Evolutionary conservation across 1,139 yeast genomes (phyloP).

Genomic region (Suhomyces anneliseae): DNA sequence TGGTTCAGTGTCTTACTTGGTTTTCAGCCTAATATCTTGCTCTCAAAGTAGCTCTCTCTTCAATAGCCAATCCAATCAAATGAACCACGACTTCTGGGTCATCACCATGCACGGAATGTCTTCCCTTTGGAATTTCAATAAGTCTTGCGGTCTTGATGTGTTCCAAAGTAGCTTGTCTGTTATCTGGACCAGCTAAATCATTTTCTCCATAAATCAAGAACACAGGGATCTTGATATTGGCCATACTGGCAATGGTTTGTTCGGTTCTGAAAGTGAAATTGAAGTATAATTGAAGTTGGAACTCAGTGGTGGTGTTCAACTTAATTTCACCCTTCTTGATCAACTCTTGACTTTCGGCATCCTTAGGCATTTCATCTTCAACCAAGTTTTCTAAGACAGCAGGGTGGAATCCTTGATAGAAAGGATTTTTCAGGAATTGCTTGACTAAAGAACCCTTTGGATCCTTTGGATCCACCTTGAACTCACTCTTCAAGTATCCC

Average conservation of each 20-base stretch:
- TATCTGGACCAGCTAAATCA: conserved; percentile 7
- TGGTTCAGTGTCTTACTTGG: too few species aligned
- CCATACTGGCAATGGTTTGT: background rate
- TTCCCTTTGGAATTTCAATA: conserved; percentile 7
- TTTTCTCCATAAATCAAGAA: conserved; percentile 11
- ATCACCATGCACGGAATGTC: conserved; percentile 8
- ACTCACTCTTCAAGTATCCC: conserved; percentile 3
- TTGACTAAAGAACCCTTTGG: background rate
- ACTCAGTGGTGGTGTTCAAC: conserved; percentile 2
- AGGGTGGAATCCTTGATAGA: conserved; percentile 1
- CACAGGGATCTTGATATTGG: conserved; percentile 12
- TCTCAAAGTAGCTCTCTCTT: background rate
- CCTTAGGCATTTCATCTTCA: conserved; percentile 8
- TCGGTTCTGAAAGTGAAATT: background rate
- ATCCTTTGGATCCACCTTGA: conserved; percentile 2
- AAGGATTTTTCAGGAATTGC: conserved; percentile 1
- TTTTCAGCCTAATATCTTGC: background rate
- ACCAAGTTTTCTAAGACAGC: conserved; percentile 4
- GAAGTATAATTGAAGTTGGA: conserved; percentile 2
- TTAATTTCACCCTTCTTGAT: background rate
- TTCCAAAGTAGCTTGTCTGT: background rate
- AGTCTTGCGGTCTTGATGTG: background rate
- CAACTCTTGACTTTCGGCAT: background rate
- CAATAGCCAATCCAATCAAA: conserved; percentile 1
- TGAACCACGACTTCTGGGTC: conserved; percentile 7